A percentile compares a stretch with the other conserved stretches of the same genome.
Conservation (phyloP, 169 alveolate genomes). For the Plasmodium malariae region DNA sequence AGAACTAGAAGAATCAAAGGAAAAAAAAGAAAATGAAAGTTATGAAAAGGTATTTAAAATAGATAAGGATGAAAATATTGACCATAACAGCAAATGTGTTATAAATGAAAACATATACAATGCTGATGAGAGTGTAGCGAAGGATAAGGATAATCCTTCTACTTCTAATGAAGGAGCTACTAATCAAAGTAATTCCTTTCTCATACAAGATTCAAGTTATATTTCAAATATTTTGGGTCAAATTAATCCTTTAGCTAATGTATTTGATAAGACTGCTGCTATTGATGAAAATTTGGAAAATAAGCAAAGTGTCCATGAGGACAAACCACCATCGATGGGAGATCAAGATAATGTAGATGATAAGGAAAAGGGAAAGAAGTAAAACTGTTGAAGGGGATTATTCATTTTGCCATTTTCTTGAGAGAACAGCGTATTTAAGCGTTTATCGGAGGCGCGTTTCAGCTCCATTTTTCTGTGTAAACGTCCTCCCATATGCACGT, state of each 20-base stretch:
- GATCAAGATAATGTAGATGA: no score
- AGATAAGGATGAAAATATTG: constrained; percentile 43
- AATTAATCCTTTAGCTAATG: constrained; percentile 1
- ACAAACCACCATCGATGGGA: no score
- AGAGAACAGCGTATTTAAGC: no score
- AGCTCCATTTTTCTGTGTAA: no score
- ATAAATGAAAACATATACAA: constrained; percentile 19
- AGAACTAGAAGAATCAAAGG: constrained; percentile 9
- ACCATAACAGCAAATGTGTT: neutral
- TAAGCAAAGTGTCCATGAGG: no score
- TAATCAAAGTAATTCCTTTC: neutral
- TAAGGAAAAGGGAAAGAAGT: no score
- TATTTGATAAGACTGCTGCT: neutral
- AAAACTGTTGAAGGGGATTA: no score
- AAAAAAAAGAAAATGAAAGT: constrained; percentile 71
- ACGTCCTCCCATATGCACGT: no score
- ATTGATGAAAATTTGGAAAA: no score
- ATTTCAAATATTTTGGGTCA: constrained; percentile 26
- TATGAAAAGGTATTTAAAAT: constrained; percentile 64
- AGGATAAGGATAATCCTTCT: neutral
- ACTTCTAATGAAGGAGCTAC: neutral
- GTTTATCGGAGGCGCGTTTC: no score
- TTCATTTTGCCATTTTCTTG: no score
- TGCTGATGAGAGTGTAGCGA: neutral
- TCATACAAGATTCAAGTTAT: constrained; percentile 50